A percentile compares a stretch with the other conserved stretches of the same genome.
phyloP scores from a whole-genome alignment of 495 filamentous ascomycete species.

The Terfezia boudieri region DNA sequence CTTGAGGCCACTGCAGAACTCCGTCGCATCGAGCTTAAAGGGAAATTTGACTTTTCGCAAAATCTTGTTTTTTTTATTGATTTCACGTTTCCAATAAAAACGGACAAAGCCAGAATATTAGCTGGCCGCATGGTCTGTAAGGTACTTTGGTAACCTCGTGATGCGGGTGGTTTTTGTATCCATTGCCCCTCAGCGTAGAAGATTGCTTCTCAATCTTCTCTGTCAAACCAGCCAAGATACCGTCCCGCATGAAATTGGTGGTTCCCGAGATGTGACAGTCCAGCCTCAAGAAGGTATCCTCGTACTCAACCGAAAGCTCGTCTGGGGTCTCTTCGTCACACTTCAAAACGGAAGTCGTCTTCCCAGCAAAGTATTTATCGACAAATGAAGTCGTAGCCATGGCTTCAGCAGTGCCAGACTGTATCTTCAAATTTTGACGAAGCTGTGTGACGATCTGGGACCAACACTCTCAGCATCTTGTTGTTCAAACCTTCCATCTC shows the following conservation, averaged over 20 bases:
- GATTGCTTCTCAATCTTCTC: conserved; percentile 86
- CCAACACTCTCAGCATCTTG: conserved; percentile 97
- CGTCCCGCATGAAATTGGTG: conserved; percentile 77
- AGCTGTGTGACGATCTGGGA: conserved; percentile 84
- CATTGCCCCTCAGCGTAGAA: conserved; percentile 45
- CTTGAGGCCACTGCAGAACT: conserved; percentile 81
- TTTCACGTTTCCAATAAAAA: conserved; percentile 90
- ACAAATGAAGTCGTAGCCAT: conserved; percentile 42
- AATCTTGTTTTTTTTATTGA: conserved; percentile 96
- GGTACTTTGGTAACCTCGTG: conserved; percentile 72
- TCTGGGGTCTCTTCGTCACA: conserved; percentile 63
- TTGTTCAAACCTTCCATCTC: conserved; percentile 65
- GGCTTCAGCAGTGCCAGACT: conserved; percentile 19
- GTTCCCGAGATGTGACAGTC: conserved; percentile 76
- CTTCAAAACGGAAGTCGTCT: conserved; percentile 49
- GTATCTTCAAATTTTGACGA: conserved; percentile 51
- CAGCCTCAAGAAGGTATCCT: conserved; percentile 72
- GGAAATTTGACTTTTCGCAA: conserved; percentile 97
- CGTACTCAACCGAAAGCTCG: conserved; percentile 37
- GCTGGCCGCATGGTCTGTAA: conserved; percentile 32
- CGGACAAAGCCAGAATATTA: conserved; percentile 42
- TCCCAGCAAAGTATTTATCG: conserved; percentile 71
- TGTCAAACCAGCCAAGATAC: conserved; percentile 53
- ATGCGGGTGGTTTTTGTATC: conserved; percentile 86
- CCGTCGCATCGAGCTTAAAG: conserved; percentile 72